Conservation (phyloP, 768 basidiomycete genomes). For the Pleurotus tuoliensis region DNA sequence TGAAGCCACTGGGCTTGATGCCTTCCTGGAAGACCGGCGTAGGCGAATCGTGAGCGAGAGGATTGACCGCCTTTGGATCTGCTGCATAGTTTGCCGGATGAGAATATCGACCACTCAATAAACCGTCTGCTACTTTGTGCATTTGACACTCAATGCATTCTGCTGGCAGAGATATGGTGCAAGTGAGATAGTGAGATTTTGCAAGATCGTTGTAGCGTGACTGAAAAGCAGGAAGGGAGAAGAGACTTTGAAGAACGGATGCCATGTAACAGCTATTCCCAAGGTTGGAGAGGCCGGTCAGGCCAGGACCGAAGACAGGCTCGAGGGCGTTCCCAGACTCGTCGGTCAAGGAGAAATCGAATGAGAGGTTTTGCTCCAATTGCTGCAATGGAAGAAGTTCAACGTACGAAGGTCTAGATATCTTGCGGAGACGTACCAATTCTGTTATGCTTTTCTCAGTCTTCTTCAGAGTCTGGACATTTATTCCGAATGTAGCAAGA, state of each 20-base stretch:
- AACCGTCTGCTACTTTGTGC: conserved; percentile 89
- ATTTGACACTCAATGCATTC: conserved; percentile 88
- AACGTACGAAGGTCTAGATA: neutral
- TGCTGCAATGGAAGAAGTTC: conserved; percentile 44
- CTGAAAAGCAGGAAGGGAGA: conserved; percentile 77
- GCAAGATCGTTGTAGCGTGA: conserved; percentile 61
- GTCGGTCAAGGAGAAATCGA: conserved; percentile 87
- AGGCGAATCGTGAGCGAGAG: conserved; percentile 39
- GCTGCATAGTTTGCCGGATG: conserved; percentile 24
- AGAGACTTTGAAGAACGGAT: conserved; percentile 83
- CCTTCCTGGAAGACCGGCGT: conserved; percentile 78
- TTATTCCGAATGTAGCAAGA: conserved; percentile 82
- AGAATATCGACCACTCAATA: conserved; percentile 90
- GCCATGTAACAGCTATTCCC: conserved; percentile 99
- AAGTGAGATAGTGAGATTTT: conserved; percentile 62
- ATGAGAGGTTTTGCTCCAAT: conserved; percentile 94
- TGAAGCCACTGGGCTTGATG: conserved; percentile 78
- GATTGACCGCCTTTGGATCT: conserved; percentile 87
- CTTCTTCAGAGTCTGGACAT: conserved; percentile 75
- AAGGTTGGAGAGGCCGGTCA: conserved; percentile 88
- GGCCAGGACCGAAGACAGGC: conserved; percentile 82
- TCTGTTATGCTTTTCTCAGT: conserved; percentile 98
- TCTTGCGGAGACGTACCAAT: conserved; percentile 46
- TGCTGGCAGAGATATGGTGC: conserved; percentile 81
- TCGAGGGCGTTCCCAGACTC: conserved; percentile 86